Conservation (phyloP, 2,329 filamentous ascomycete genomes). For the Fusarium penzigii region DNA sequence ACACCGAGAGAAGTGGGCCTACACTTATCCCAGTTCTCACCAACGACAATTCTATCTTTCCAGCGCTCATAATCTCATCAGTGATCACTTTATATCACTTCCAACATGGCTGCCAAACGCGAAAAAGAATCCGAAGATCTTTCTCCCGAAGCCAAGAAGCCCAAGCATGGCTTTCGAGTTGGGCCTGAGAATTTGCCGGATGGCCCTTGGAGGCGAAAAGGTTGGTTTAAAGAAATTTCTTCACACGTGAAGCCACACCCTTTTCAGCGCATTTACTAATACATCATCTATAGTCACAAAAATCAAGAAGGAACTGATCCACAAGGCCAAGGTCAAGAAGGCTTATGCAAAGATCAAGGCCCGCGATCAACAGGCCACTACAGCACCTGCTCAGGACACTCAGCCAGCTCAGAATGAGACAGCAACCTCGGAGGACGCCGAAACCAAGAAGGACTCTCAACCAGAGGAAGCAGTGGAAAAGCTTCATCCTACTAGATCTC, state of each 20-base stretch:
- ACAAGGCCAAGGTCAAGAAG: constrained; percentile 92
- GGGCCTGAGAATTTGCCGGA: constrained; percentile 90
- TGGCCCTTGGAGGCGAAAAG: constrained; percentile 81
- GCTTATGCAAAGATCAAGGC: constrained; percentile 85
- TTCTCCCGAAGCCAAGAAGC: constrained; percentile 49
- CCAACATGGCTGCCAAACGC: constrained; percentile 36
- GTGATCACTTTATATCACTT: background rate
- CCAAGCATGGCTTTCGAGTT: constrained; percentile 75
- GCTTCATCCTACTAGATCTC: constrained; percentile 41
- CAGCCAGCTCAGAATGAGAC: constrained; percentile 14
- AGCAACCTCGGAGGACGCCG: constrained; percentile 13
- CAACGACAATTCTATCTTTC: constrained; percentile 15
- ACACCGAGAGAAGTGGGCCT: constrained; percentile 17
- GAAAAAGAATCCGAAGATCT: constrained; percentile 30
- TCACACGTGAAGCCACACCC: background rate
- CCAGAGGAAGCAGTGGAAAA: constrained; percentile 22
- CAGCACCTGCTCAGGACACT: constrained; percentile 19
- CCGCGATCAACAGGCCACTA: constrained; percentile 35
- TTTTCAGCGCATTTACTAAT: constrained; percentile 10
- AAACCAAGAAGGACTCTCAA: constrained; percentile 13
- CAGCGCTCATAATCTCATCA: background rate
- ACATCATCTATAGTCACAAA: constrained; percentile 64
- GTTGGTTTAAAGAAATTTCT: constrained; percentile 36
- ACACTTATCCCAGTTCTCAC: constrained; percentile 18
- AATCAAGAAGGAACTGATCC: constrained; percentile 85